Percentiles rank a stretch among this genome's conserved stretches.
Conservation (phyloP, 169 alveolate species). For the Plasmodium malariae region DNA sequence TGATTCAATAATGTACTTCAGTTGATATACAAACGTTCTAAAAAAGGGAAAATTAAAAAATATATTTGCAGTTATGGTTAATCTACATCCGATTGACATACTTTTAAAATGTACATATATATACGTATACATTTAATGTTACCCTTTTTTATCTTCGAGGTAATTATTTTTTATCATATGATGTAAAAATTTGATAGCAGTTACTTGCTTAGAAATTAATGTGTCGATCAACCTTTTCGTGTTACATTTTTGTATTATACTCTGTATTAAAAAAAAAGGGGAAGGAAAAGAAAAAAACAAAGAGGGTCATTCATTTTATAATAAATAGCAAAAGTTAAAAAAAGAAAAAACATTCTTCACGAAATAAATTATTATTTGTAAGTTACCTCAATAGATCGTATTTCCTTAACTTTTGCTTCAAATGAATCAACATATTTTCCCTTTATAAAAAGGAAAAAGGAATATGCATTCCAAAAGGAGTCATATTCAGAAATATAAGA, state of each 20-base stretch:
- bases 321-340: neutral
- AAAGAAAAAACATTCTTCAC: neutral
- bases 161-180: conserved; percentile 31
- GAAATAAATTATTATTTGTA: neutral
- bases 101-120: neutral
- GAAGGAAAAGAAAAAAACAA: neutral
- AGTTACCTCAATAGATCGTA: conserved; percentile 64
- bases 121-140: neutral
- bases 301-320: neutral
- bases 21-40: conserved; percentile 38
- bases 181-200: conserved; percentile 50
- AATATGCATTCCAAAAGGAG: conserved; percentile 62
- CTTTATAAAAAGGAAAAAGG: conserved; percentile 58
- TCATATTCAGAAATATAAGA: conserved; percentile 43
- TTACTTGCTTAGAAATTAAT: conserved; percentile 30
- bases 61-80: neutral
- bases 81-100: no score
- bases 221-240: conserved; percentile 8
- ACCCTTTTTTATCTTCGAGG: conserved; percentile 42
- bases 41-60: conserved; percentile 3
- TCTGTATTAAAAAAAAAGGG: conserved; percentile 12
- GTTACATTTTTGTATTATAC: conserved; percentile 64
- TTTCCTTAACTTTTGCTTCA: conserved; percentile 65
- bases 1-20: conserved; percentile 62
- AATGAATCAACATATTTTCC: conserved; percentile 50